A percentile compares a stretch with the other conserved stretches of the same genome.
phyloP scores from a whole-genome alignment of 1,284 basidiomycete species.

The Fomitiporia mediterranea region DNA sequence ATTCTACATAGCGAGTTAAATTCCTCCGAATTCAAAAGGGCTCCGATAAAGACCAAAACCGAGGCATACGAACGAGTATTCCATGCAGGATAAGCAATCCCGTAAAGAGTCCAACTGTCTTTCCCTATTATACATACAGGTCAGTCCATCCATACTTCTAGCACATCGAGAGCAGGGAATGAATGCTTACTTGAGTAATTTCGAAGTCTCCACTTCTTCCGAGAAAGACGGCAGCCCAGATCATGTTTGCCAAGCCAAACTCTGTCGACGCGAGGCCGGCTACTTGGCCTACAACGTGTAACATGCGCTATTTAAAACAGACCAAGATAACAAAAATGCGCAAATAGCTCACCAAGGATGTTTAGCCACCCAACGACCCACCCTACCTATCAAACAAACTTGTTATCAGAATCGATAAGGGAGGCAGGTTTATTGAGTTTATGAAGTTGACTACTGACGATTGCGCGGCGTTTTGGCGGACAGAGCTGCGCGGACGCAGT shows the following conservation, averaged over 20 bases:
- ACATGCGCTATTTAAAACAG: slow-evolving; percentile 10
- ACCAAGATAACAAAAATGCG: slow-evolving; percentile 21
- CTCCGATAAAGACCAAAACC: not conserved
- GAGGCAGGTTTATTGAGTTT: not conserved
- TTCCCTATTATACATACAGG: slow-evolving; percentile 40
- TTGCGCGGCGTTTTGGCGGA: slow-evolving; percentile 62
- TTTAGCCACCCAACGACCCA: slow-evolving; percentile 88
- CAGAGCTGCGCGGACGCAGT: slow-evolving; percentile 75
- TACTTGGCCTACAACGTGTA: slow-evolving; percentile 50
- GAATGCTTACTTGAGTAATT: slow-evolving; percentile 14
- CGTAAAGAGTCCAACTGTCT: slow-evolving; percentile 71
- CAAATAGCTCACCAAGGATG: slow-evolving; percentile 58
- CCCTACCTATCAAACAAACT: slow-evolving; percentile 41
- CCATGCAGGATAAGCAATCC: slow-evolving; percentile 75
- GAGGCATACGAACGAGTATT: slow-evolving; percentile 40
- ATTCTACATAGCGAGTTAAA: slow-evolving; percentile 43
- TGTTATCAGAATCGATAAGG: slow-evolving; percentile 1
- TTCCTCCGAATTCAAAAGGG: not conserved
- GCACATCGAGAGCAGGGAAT: not conserved
- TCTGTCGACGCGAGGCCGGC: slow-evolving; percentile 84
- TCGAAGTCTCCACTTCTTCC: slow-evolving; percentile 43
- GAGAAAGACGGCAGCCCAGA: slow-evolving; percentile 70
- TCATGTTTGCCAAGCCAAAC: slow-evolving; percentile 87
- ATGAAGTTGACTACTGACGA: slow-evolving; percentile 33
- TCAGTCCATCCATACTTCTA: not conserved